Evolutionary conservation across 345 rosid species (phyloP).

Genomic region (Linum tenue): DNA sequence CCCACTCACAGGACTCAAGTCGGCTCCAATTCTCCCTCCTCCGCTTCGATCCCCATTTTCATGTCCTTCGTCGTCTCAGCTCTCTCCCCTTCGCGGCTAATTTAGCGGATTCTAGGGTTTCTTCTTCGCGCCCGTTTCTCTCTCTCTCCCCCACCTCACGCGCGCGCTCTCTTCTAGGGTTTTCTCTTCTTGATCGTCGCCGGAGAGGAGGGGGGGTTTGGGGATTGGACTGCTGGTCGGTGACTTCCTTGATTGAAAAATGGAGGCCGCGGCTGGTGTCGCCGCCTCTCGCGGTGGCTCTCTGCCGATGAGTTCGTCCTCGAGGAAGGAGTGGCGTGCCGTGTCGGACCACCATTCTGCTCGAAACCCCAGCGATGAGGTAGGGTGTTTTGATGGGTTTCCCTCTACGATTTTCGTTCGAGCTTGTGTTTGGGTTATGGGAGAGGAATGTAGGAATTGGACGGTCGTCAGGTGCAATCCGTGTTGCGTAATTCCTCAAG

Average conservation of each 20-base stretch:
- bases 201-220: neutral
- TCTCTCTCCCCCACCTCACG: neutral
- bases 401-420: neutral
- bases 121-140: slow-evolving; percentile 13
- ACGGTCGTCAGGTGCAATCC: neutral
- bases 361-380: slow-evolving; percentile 51
- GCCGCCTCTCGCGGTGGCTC: slow-evolving; percentile 59
- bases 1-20: neutral
- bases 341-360: slow-evolving; percentile 62
- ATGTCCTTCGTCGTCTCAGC: neutral
- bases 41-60: neutral
- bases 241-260: slow-evolving; percentile 19
- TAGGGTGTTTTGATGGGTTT: slow-evolving; percentile 16
- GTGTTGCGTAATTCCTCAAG: slow-evolving; percentile 1
- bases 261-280: slow-evolving; percentile 70
- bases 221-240: slow-evolving; percentile 18
- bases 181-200: slow-evolving; percentile 1
- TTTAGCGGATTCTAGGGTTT: slow-evolving; percentile 24
- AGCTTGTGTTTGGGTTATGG: neutral
- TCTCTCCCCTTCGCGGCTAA: neutral
- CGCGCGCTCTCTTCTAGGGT: neutral
- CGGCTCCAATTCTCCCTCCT: neutral
- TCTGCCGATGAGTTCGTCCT: slow-evolving; percentile 41
- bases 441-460: neutral
- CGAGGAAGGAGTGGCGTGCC: slow-evolving; percentile 93